These are phyloP conservation scores for Isatis lusitanica DNA, from an alignment of 441 rosid genomes.

Conservation along the genomic window DNA sequence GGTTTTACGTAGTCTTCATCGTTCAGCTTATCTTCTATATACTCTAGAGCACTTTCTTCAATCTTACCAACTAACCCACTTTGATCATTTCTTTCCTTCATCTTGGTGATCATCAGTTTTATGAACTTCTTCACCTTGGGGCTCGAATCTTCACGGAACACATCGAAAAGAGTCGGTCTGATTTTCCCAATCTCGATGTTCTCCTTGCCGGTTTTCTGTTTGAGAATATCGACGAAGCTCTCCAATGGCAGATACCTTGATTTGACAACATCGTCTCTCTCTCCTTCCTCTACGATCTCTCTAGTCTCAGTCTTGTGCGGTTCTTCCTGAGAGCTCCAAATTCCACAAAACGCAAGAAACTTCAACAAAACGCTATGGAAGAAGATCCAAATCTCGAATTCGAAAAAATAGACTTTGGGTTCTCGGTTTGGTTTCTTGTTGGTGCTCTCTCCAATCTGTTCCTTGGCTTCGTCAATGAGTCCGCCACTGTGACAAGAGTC, in stretches of 20 bases:
- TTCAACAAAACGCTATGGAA: constrained; percentile 43
- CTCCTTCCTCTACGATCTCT: constrained; percentile 28
- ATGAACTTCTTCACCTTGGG: constrained; percentile 90
- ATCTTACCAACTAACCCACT: constrained; percentile 61
- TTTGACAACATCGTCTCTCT: constrained; percentile 43
- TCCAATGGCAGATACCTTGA: constrained; percentile 67
- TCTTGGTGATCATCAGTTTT: constrained; percentile 57
- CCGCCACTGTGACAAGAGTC: constrained; percentile 97
- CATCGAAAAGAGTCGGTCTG: constrained; percentile 67
- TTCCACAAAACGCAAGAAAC: constrained; percentile 55
- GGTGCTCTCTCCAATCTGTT: constrained; percentile 92
- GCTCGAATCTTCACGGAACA: constrained; percentile 76
- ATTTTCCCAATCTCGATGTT: constrained; percentile 76
- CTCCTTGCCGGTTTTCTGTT: constrained; percentile 76
- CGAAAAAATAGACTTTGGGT: constrained; percentile 36
- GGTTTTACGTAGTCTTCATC: constrained; percentile 59
- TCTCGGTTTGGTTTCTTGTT: constrained; percentile 23
- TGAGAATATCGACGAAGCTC: constrained; percentile 63
- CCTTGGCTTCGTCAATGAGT: constrained; percentile 79
- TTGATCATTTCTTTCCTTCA: constrained; percentile 33
- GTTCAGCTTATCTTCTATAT: constrained; percentile 62
- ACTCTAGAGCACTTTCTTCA: constrained; percentile 61
- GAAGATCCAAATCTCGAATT: constrained; percentile 31
- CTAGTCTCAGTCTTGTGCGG: constrained; percentile 33
- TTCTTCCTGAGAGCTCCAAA: constrained; percentile 28